Evolutionary conservation across 306 rosid genomes (phyloP), one percentile per base, ranked within the genome.

Genomic region (Acmispon strigosus): DNA sequence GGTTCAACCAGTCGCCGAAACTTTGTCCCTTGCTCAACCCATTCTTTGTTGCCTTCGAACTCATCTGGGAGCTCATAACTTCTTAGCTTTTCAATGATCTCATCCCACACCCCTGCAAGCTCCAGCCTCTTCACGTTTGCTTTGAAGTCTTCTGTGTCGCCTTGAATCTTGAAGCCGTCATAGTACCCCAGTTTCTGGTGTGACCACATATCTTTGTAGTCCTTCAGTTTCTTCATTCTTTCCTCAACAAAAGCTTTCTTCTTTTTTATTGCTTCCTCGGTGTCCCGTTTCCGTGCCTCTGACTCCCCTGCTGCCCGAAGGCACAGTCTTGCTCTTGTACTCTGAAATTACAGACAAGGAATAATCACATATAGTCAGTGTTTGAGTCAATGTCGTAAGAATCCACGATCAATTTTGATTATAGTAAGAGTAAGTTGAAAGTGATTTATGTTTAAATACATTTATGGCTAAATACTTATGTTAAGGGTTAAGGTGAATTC

Each of bases 1-100:
- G 97, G 96, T 81, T 91, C 97, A 3, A 84, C 77, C 6, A 88
- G 66, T 27, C 69, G 72, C 12, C 96, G 86, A 49, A 64, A 88
- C 36, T 55, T 4, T 0, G 87, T 91, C 45, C 87, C 92, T 1
- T 69, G 66, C 0, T 41, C n/a, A 7, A 85, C 9, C 97, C 96
- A 91, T 1, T 72, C 53, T 4, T 1, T 0, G 0, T 27, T 19
- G 12, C 84, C 91, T 83, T 91, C 97, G 0, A 91, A 85, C 17
- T 70, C 80, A 32, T 86, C 92, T 0, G 96, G 96, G 7, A 91
- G 88, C 7, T 85, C 86, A 6, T 82, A 75, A 3, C 61, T 66
- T 39, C 44, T 71, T 4, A 91, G 62, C 88, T 78, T 80, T 45
- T 87, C 96, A 0, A 83, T 14, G 56, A 88, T 72, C 79, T 88